Percentiles rank a stretch among this genome's conserved stretches.
Evolutionary conservation across 2,329 filamentous ascomycete species (phyloP).

Genomic region (Fusarium citri): DNA sequence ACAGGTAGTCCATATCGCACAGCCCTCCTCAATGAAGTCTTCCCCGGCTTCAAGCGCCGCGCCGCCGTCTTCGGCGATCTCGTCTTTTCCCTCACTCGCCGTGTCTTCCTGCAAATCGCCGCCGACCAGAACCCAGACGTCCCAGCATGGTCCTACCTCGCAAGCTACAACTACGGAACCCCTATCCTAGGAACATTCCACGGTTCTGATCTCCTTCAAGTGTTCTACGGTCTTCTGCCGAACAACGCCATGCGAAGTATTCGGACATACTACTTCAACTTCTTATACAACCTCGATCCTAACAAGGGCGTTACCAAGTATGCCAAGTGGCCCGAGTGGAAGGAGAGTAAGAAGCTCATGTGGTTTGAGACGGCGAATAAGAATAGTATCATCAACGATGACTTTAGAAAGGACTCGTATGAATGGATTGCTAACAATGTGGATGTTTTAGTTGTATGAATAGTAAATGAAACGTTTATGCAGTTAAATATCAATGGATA

Average conservation of each 20-base stretch:
- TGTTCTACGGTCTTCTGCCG: conserved; percentile 73
- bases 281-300: conserved; percentile 77
- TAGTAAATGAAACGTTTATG: neutral
- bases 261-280: conserved; percentile 78
- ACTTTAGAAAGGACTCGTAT: conserved; percentile 52
- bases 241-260: conserved; percentile 71
- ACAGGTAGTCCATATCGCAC: conserved; percentile 80
- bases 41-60: conserved; percentile 81
- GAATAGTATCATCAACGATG: conserved; percentile 51
- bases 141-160: conserved; percentile 79
- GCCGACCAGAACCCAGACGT: conserved; percentile 64
- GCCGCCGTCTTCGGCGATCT: conserved; percentile 81
- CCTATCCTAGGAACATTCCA: conserved; percentile 83
- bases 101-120: conserved; percentile 68
- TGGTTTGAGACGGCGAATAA: conserved; percentile 54
- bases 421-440: conserved; percentile 46
- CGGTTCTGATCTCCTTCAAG: conserved; percentile 74
- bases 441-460: conserved; percentile 39
- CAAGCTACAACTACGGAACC: conserved; percentile 77
- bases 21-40: conserved; percentile 74
- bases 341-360: conserved; percentile 60
- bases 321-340: conserved; percentile 58
- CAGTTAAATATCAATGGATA: neutral
- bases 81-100: conserved; percentile 77
- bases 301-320: conserved; percentile 64